Base-by-base conservation (phyloP, 83 land plant species). In the Thuja plicata region DNA sequence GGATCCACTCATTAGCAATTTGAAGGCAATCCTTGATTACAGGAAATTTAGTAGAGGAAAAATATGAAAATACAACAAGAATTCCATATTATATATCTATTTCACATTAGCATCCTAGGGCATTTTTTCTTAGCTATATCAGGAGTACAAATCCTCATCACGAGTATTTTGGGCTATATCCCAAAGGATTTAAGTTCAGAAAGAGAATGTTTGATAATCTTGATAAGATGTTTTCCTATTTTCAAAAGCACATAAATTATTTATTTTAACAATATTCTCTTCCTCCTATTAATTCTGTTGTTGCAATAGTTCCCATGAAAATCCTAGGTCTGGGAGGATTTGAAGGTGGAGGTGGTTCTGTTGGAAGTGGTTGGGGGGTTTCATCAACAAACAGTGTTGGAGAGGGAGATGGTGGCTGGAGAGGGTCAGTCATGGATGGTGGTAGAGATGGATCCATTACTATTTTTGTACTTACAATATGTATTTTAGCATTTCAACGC, bases 281-380 rank as follows among this genome's bases (percentile, higher is more conserved):
- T 40, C 94, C 89, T 40, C 94, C 99, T 38, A 88, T 93, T 24
- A 87, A 95, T 60, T 93, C 96, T 32, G 93, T 96, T 87, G 99
- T 97, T 86, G 98, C 99, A 5, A 95, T 91, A 95, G 99, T 98
- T 34, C 99, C 98, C 40, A 92, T 96, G 91, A 93, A 92, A 81
- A 93, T 95, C 87, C 95, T 96, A 78, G 94, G 95, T 37, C 81
- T 88, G 32, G 95, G 94, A 37, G 94, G 91, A 21, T 87, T 89
- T 30, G 88, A 89, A 79, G 89, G 87, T 83, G 96, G 27, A 97
- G 95, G n/a, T 48, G 90, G 93, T 88, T 85, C 86, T 54, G 86
- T 32, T 50, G 38, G 86, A 32, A 55, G 77, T 48, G 92, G 90
- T 5, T 91, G 92, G 93, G 91, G 87, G 16, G 87, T 90, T 81